Conservation (phyloP, 495 filamentous ascomycete species). For the Podospora fimiseda region DNA sequence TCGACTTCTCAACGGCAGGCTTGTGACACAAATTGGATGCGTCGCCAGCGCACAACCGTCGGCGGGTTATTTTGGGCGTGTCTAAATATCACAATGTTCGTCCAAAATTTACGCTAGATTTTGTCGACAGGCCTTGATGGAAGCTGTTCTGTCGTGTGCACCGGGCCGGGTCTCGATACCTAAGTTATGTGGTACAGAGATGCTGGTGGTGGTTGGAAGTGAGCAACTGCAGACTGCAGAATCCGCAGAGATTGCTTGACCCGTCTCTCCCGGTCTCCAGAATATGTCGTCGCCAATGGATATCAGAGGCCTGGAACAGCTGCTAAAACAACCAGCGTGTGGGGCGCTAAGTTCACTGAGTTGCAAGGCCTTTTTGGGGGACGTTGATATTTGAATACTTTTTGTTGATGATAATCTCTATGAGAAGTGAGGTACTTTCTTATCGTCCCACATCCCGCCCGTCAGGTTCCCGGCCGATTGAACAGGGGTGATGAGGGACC, state of each 20-base stretch:
- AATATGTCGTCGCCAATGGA: conserved; percentile 18
- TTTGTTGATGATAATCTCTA: too few species aligned
- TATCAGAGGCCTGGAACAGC: conserved; percentile 11
- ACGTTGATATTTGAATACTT: conserved; percentile 2
- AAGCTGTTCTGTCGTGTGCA: conserved; percentile 2
- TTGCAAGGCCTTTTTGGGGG: conserved; percentile 5
- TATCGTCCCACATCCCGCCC: neutral
- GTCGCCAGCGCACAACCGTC: conserved; percentile 7
- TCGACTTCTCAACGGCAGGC: conserved; percentile 15
- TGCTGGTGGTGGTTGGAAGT: conserved; percentile 9
- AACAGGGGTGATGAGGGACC: neutral
- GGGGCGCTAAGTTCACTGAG: conserved; percentile 8
- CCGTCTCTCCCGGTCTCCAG: conserved; percentile 9
- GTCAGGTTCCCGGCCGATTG: neutral
- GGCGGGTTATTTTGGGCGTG: neutral
- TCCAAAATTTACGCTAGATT: neutral
- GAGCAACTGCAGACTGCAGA: conserved; percentile 15
- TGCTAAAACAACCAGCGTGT: conserved; percentile 14
- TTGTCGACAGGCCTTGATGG: neutral
- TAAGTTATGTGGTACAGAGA: conserved; percentile 1
- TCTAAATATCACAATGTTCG: neutral
- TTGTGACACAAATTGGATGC: conserved; percentile 23
- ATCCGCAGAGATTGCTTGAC: conserved; percentile 20
- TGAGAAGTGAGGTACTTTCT: too few species aligned
- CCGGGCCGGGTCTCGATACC: conserved; percentile 4